These are phyloP conservation scores for Licmophora abbreviata DNA, from an alignment of 108 stramenopile genomes.

Conservation along the genomic window DNA sequence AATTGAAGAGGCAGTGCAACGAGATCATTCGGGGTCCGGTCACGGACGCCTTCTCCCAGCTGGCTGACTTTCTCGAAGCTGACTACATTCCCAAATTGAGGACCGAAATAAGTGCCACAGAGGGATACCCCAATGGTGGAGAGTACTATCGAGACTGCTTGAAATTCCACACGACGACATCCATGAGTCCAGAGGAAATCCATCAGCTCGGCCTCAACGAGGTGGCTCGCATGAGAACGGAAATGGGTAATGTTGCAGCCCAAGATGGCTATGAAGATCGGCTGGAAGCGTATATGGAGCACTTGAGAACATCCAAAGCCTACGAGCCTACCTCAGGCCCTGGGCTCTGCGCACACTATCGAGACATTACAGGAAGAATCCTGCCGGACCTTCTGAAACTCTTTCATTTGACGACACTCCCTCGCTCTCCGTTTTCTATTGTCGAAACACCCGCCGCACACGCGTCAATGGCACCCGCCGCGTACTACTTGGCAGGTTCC, in stretches of 20 bases:
- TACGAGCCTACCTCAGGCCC: slow-evolving; percentile 27
- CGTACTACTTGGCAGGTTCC: slow-evolving; percentile 41
- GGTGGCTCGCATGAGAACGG: slow-evolving; percentile 24
- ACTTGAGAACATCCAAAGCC: slow-evolving; percentile 27
- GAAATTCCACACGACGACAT: slow-evolving; percentile 49
- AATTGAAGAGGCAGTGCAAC: slow-evolving; percentile 12
- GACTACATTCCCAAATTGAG: slow-evolving; percentile 42
- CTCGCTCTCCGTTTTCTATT: slow-evolving; percentile 30
- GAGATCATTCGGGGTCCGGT: slow-evolving; percentile 7
- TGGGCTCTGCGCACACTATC: slow-evolving; percentile 32
- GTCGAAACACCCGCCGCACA: slow-evolving; percentile 26
- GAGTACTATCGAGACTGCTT: slow-evolving; percentile 40
- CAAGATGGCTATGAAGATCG: slow-evolving; percentile 30
- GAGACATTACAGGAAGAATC: slow-evolving; percentile 35
- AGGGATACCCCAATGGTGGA: slow-evolving; percentile 38
- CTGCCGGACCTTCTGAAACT: slow-evolving; percentile 32
- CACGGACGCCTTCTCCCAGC: slow-evolving; percentile 8
- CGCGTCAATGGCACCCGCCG: slow-evolving; percentile 38
- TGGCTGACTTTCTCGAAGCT: slow-evolving; percentile 35
- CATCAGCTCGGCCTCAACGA: slow-evolving; percentile 49
- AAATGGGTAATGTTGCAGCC: slow-evolving; percentile 34
- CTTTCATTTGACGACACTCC: slow-evolving; percentile 36
- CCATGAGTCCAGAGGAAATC: slow-evolving; percentile 37
- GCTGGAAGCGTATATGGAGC: slow-evolving; percentile 34
- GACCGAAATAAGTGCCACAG: slow-evolving; percentile 33